Percentiles rank a stretch among this genome's conserved stretches.
Evolutionary conservation across 1,284 basidiomycete genomes (phyloP).

Genomic region (Cutaneotrichosporon sp.): DNA sequence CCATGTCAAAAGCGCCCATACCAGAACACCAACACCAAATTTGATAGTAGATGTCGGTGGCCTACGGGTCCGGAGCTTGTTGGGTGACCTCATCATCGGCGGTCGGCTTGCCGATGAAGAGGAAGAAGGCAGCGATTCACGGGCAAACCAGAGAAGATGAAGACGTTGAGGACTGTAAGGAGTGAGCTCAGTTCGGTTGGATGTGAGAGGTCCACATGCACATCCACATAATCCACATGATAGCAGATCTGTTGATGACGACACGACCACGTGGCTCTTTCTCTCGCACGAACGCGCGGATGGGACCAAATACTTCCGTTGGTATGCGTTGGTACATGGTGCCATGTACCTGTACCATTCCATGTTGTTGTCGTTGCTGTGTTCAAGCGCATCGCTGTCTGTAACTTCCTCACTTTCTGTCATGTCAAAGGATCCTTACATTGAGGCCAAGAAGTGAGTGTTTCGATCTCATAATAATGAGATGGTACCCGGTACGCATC

Average conservation of each 20-base stretch:
- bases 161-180: no score
- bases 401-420: not conserved
- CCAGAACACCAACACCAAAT: not conserved
- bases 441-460: slow-evolving; percentile 41
- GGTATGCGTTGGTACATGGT: no score
- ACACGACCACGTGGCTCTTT: not conserved
- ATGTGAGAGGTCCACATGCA: no score
- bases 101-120: not conserved
- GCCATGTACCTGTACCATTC: no score
- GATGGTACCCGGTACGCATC: no score
- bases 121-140: not conserved
- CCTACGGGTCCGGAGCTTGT: not conserved
- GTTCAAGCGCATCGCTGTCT: no score
- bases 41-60: not conserved
- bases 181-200: no score
- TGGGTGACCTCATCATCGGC: not conserved
- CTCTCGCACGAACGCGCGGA: no score
- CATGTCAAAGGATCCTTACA: slow-evolving; percentile 44
- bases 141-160: no score
- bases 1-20: slow-evolving; percentile 9
- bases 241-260: not conserved
- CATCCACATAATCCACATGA: no score
- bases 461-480: no score
- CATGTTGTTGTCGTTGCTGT: not conserved
- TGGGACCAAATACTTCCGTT: no score